These are phyloP conservation scores for Fusarium cyanostomum DNA, from an alignment of 2,329 filamentous ascomycete genomes.

Conservation along the genomic window DNA sequence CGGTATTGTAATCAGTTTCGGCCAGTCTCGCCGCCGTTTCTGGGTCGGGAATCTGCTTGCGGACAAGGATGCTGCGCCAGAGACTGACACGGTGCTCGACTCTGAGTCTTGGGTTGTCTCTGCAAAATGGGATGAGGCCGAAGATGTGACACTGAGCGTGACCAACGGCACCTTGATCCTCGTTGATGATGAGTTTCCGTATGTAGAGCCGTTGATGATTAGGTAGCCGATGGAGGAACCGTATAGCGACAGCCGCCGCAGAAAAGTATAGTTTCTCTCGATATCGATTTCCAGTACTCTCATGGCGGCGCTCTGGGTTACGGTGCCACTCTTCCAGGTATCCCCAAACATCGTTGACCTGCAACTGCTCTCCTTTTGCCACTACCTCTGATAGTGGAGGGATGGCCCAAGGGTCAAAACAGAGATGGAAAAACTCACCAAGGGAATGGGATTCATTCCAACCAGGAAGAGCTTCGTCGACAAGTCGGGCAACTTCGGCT, in stretches of 20 bases:
- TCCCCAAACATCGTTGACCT: not conserved
- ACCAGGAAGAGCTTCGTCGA: not conserved
- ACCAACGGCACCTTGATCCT: not conserved
- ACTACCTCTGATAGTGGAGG: not conserved
- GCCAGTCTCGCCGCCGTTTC: not conserved
- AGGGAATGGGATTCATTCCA: not conserved
- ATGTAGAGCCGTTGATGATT: not conserved
- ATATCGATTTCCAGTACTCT: not conserved
- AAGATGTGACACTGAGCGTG: not conserved
- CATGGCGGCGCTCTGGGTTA: fast-evolving
- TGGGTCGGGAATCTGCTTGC: fast-evolving
- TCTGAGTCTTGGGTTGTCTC: constrained; percentile 4
- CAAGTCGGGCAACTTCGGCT: fast-evolving
- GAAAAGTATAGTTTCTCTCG: constrained; percentile 6
- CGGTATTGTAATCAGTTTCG: not conserved
- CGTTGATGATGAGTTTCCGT: not conserved
- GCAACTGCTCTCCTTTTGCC: not conserved
- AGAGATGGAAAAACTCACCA: not conserved
- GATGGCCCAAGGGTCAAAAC: not conserved
- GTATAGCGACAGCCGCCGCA: not conserved
- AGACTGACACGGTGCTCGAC: constrained; percentile 14
- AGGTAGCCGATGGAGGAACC: not conserved
- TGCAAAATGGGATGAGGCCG: constrained; percentile 21
- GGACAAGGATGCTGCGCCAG: not conserved
- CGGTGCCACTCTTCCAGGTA: not conserved